Base-by-base conservation (phyloP, 805 yeast species). In the Metschnikowia colocasiae region DNA sequence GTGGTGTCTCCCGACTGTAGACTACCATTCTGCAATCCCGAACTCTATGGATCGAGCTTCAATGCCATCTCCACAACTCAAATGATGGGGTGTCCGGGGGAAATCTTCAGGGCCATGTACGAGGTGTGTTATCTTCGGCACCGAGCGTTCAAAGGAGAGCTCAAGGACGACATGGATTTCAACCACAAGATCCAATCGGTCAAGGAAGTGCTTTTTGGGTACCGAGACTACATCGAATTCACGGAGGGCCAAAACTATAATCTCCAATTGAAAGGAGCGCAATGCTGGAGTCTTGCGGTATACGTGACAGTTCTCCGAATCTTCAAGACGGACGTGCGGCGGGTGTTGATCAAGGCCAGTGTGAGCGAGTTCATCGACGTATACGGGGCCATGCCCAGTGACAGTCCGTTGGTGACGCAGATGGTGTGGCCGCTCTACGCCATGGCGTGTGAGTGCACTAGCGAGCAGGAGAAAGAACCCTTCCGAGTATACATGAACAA, bases 381-480 rank as follows among this genome's bases (percentile, higher is more conserved):
- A 8, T 78, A 79, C 53, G 65, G 68, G 1, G 62, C 77, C 0
- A 64, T 80, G 71, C 71, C 75, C 15, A 59, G 74, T 1, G 56
- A 59, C 4, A 70, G 79, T 1, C 80, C 83, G 1, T 60, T 73
- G 16, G 74, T 76, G 4, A 78, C 82, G 4, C 84, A 80, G 54
- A 80, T 80, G 83, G 82, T 80, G 4, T 80, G 83, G 83, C 84
- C 84, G 0, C 65, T 79, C 2, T 78, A 75, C 55, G 75, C 75
- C 13, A 64, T 80, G 33, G 78, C 75, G 4, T 65, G 81, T 42
- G 73, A 71, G 48, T 72, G 79, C 45, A 55, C 56, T 10, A 62
- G 69, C 0, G 56, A 45, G 0, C 60, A 53, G 12, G 76, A 75
- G 40, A 55, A 72, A 43, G 37, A 47, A 1, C 49, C 49, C 8